Percentiles rank a stretch among this genome's conserved stretches.
phyloP scores from a whole-genome alignment of 257 asterid species.

The Solanum clarkiae region DNA sequence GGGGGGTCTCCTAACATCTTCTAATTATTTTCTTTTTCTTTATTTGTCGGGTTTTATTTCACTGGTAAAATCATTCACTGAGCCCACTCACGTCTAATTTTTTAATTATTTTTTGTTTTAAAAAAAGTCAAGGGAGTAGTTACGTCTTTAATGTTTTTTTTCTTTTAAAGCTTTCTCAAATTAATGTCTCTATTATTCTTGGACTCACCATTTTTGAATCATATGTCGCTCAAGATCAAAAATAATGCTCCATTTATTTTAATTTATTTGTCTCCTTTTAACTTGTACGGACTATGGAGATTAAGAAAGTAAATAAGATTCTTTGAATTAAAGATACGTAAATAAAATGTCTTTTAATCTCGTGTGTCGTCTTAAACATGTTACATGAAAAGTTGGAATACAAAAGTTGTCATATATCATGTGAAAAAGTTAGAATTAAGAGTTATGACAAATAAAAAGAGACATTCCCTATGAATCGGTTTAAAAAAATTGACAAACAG shows the following conservation, averaged over 20 bases:
- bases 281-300: background rate
- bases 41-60: background rate
- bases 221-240: background rate
- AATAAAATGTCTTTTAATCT: no score
- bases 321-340: no score
- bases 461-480: background rate
- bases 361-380: background rate
- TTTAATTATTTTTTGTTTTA: background rate
- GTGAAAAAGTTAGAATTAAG: background rate
- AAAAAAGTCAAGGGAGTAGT: background rate
- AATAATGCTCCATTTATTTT: background rate
- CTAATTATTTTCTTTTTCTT: background rate
- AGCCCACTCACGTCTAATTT: background rate
- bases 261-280: background rate
- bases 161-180: background rate
- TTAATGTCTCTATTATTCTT: background rate
- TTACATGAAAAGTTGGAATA: background rate
- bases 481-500: no score
- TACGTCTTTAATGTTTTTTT: background rate
- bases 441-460: no score
- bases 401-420: background rate
- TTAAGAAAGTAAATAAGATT: background rate
- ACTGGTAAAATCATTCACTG: background rate
- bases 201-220: background rate
- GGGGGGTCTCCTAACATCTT: background rate